These are phyloP conservation scores for Coemansia sp. DNA, from an alignment of 192 early-diverging fungal species.

Conservation along the genomic window DNA sequence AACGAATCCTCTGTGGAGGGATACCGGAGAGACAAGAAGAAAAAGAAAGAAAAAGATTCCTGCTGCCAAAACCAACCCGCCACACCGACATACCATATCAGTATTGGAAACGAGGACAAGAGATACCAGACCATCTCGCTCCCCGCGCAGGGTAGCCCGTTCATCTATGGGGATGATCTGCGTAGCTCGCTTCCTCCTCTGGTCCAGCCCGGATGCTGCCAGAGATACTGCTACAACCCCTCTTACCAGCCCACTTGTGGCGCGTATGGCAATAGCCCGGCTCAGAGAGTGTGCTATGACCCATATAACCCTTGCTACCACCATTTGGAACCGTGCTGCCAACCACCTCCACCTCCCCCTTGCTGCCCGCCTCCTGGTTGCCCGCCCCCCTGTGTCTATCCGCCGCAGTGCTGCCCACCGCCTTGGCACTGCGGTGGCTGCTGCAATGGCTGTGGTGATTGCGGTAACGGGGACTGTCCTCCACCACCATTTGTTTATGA, in stretches of 20 bases:
- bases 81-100: constrained; percentile 45
- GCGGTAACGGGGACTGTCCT: constrained; percentile 15
- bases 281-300: constrained; percentile 20
- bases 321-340: constrained; percentile 28
- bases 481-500: constrained; percentile 38
- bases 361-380: too few species aligned
- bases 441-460: constrained; percentile 1
- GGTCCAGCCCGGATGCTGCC: constrained; percentile 13
- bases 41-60: constrained; percentile 10
- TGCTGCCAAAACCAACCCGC: constrained; percentile 16
- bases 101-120: constrained; percentile 17
- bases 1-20: background rate
- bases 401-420: constrained; percentile 14
- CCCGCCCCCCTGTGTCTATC: constrained; percentile 22
- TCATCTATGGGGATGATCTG: constrained; percentile 22
- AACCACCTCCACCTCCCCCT: constrained; percentile 30
- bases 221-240: constrained; percentile 34
- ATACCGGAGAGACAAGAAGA: background rate
- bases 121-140: constrained; percentile 45
- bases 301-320: constrained; percentile 9
- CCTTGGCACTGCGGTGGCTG: constrained; percentile 8
- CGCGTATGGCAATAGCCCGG: constrained; percentile 11
- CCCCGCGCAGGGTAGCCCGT: constrained; percentile 37
- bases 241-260: constrained; percentile 33
- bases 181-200: constrained; percentile 17